Evolutionary conservation across 2,329 filamentous ascomycete genomes (phyloP), one percentile per base, ranked within the genome.

Genomic region (Cadophora sp.): DNA sequence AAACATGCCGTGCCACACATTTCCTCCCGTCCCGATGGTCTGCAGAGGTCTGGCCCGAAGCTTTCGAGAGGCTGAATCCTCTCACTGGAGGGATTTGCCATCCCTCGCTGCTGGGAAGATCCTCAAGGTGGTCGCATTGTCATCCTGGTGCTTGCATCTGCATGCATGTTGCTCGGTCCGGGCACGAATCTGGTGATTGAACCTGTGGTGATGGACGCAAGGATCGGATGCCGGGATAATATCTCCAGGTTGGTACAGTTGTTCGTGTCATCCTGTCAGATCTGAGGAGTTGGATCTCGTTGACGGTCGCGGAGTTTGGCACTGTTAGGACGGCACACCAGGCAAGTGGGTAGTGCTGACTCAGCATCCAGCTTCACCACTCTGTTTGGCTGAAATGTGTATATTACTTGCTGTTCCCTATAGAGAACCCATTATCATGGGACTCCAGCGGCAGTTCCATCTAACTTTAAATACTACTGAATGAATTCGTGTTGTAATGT

Each of bases 51-150:
- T 66, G 50, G 48, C 37, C 65, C 40, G 56, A 62, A 31, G 55
- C 55, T 56, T 19, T 48, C 7, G 40, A 53, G 65, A 62, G 65
- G 65, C 65, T 66, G 58, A 66, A 66, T 62, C 50, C 65, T 65
- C 46, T 22, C 50, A 40, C 16, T 55, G 48, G 31, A 56, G 50
- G 37, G 29, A n/a, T 55, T 22, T 43, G 50, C 62, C 11, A 9
- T 22, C 37, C 46, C 48, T 37, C 8, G 50, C 24, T 51, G 24
- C 22, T 7, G 16, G 24, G 40, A 40, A 51, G 29, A 53, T 56
- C 22, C 62, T 40, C 24, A 9, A 56, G 29, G 37, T 56, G 50
- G 50, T 55, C 48, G 51, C n/a, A 55, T 55, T 31, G 29, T 37
- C 19, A 63, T 51, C 61, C 61, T 24, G 48, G 61, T 63, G 22